Base-by-base conservation (phyloP, 768 basidiomycete species). In the Neoboletus magnificus region DNA sequence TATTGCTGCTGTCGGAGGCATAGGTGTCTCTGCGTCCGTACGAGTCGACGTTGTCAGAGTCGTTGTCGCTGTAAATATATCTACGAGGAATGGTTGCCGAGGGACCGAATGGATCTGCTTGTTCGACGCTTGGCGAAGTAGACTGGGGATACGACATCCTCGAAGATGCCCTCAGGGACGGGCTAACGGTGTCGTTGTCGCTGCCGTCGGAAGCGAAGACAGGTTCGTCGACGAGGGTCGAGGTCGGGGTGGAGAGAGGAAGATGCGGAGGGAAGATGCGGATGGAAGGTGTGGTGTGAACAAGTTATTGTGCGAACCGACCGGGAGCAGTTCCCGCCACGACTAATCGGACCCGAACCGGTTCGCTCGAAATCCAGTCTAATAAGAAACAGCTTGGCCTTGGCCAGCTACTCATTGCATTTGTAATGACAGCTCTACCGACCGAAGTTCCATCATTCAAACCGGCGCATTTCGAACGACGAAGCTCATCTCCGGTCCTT, bases 1-100 rank as follows among this genome's bases (percentile, higher is more conserved):
- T 77, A 65, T 82, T 82, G 71, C 87, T 88, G 69, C 79, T 78
- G 71, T 89, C 89, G 1, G 89, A 90, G 54, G 76, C 78, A 66
- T 79, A 84, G 27, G 85, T 87, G 68, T 89, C 86, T 62, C 86
- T 79, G 56, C 81, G 81, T 39, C 79, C 78, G 59, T 76, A 82
- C n/a, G 73, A 58, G 62, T 89, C 87, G 59, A 79, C 75, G 60
- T 85, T 76, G 69, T 89, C 88, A 35, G 85, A 85, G 64, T 90
- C 87, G 66, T 83, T 84, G 77, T 91, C 89, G 73, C 84, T 88
- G 73, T 84, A 86, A 42, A 80, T 20, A 75, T 73, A 78, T 57
- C 76, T 76, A 59, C 66, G 71, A 61, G 65, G 67, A 35, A 66
- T 68, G 60, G 66, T 72, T 64, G 62, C 73, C 56, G 66, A 72